Base-by-base conservation (phyloP, 75 land plant genomes). In the Isoetes taiwanensis region DNA sequence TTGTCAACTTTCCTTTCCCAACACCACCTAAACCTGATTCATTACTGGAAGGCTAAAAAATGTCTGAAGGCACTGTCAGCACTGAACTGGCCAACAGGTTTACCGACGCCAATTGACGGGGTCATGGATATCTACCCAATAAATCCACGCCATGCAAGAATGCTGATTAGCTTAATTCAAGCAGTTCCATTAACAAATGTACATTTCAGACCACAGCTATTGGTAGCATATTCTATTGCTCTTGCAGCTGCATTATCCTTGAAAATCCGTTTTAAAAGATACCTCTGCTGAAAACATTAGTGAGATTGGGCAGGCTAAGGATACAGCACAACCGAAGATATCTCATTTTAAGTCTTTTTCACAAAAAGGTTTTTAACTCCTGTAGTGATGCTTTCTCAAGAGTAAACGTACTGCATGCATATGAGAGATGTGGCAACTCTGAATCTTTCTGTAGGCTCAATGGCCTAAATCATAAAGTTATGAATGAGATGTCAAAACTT, bases 401-500 rank as follows among this genome's bases (percentile, higher is more conserved):
- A 23, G 86, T 85, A 6, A 84, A 76, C 52, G 99, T 86, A 8
- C 64, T 94, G 50, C 83, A 78, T 43, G 70, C 73, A 43, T 94
- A 82, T 74, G 99, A 94, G 46, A 57, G 72, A 42, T 68, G 82
- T 28, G 74, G 59, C 24, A 82, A 76, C 48, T 78, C 41, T 29
- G 68, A 43, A 32, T 70, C 76, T 17, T 94, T 94, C 52, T 89
- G 99, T 72, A 78, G 46, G 41, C 43, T 54, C 9, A 62, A 80
- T 41, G 61, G 43, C 4, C 58, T 89, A 28, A 87, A 88, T 61
- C 43, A 72, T 2, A 94, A 90, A 64, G 88, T 84, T n/a, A 78
- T 94, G 99, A 77, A 88, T 34, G 99, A 94, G 63, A 94, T 94
- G 99, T 78, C 90, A 0, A 89, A 94, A 52, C 57, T 94, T 52